Evolutionary conservation across 306 rosid species (phyloP).

Genomic region (Dalbergia cochinchinensis): DNA sequence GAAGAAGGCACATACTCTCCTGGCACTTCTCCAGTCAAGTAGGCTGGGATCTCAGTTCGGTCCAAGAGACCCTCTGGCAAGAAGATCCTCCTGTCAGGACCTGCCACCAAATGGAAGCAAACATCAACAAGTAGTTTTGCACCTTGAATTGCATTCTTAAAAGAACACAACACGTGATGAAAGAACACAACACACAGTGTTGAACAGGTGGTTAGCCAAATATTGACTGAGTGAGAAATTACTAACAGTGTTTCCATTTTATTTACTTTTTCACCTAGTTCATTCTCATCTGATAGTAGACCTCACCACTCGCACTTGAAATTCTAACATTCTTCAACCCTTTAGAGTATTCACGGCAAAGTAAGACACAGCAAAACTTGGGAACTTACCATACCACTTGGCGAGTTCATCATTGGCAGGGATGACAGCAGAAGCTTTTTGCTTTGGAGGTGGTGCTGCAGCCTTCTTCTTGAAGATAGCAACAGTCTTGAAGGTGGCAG

Average conservation of each 20-base stretch:
- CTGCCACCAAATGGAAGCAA: constrained; percentile 54
- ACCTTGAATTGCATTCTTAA: constrained; percentile 5
- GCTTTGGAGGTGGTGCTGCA: constrained; percentile 57
- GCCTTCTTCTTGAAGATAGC: constrained; percentile 86
- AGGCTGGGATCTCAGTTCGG: constrained; percentile 96
- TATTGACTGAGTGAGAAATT: too few species aligned
- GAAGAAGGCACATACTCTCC: constrained; percentile 82
- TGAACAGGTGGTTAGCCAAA: too few species aligned
- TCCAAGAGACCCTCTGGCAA: constrained; percentile 94
- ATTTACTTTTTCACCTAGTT: too few species aligned
- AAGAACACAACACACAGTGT: too few species aligned
- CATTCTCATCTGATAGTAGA: too few species aligned
- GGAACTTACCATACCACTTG: constrained; percentile 98
- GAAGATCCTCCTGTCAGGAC: constrained; percentile 97
- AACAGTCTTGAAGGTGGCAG: constrained; percentile 74
- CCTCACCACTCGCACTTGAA: too few species aligned
- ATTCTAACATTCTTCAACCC: too few species aligned
- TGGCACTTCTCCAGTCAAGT: constrained; percentile 97
- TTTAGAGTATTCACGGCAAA: too few species aligned
- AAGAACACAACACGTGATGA: not conserved
- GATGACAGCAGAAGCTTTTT: constrained; percentile 65
- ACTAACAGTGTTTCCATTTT: too few species aligned
- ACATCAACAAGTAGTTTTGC: constrained; percentile 18
- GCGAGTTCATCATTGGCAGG: constrained; percentile 83
- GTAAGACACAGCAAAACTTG: not conserved